Conservation (phyloP, 73 alveolate species). For the Paramecium sonneborni region DNA sequence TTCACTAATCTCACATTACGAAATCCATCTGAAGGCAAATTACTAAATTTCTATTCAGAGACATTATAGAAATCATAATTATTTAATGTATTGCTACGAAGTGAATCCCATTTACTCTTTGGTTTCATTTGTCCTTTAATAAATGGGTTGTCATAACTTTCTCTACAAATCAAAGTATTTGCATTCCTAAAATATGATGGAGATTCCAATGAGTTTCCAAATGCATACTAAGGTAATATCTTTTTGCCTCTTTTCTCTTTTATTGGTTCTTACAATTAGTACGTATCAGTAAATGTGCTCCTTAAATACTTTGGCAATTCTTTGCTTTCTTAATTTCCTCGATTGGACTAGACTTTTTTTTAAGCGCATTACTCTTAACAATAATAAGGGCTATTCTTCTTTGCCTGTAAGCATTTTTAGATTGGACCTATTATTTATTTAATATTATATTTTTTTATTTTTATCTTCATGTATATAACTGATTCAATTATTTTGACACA, state of each 20-base stretch:
- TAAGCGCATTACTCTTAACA: not conserved
- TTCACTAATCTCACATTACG: not conserved
- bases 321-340: constrained; percentile 29
- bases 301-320: constrained; percentile 38
- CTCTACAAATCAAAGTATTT: not conserved
- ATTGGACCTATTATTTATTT: not conserved
- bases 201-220: constrained; percentile 29
- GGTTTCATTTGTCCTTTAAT: not conserved
- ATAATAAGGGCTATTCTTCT: not conserved
- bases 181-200: constrained; percentile 3
- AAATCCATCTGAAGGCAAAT: not conserved
- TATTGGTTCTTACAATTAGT: not conserved
- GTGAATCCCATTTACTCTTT: not conserved
- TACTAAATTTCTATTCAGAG: not conserved
- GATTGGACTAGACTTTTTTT: not conserved
- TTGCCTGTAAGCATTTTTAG: constrained; percentile 39
- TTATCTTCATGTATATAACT: not conserved
- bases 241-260: not conserved
- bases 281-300: constrained; percentile 28
- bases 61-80: constrained; percentile 45
- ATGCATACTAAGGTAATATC: constrained; percentile 15
- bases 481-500: not conserved
- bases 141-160: constrained; percentile 41
- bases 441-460: not conserved
- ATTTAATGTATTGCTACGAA: constrained; percentile 9